Conservation (phyloP, 2,329 filamentous ascomycete species). For the Hymenoscyphus scutula region DNA sequence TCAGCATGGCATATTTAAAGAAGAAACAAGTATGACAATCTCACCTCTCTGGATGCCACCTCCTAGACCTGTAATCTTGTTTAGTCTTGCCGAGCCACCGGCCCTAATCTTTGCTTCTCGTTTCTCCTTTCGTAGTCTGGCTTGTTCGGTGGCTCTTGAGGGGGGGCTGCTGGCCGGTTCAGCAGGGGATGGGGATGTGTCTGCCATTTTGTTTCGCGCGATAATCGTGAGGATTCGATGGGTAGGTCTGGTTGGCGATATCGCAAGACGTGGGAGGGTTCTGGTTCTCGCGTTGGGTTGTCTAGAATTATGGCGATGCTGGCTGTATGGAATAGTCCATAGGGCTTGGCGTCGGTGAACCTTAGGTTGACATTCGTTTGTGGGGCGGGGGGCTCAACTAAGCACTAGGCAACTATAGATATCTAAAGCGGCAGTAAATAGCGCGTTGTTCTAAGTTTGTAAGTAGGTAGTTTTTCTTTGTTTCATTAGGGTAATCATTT, state of each 20-base stretch:
- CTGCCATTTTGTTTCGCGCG: constrained; percentile 28
- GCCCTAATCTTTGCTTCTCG: constrained; percentile 76
- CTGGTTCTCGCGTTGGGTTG: neutral
- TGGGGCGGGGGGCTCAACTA: no score
- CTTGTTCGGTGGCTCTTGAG: constrained; percentile 58
- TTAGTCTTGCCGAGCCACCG: constrained; percentile 66
- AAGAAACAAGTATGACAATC: neutral
- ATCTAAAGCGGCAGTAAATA: no score
- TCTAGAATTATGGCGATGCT: neutral
- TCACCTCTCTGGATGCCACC: constrained; percentile 52
- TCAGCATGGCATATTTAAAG: neutral
- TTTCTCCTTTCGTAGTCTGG: constrained; percentile 73
- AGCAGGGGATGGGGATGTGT: constrained; percentile 27
- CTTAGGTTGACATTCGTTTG: neutral
- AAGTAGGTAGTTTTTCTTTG: no score
- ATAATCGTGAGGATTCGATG: neutral
- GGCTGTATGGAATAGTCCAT: neutral
- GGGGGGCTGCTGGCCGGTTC: constrained; percentile 27
- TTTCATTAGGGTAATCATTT: no score
- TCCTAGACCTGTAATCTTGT: constrained; percentile 72
- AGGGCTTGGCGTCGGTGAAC: neutral
- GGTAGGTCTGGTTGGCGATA: neutral
- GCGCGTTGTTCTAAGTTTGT: no score
- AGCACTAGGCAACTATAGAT: no score
- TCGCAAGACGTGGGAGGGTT: neutral